Evolutionary conservation across 805 yeast genomes (phyloP).

Genomic region (Teunomyces gatunensis): DNA sequence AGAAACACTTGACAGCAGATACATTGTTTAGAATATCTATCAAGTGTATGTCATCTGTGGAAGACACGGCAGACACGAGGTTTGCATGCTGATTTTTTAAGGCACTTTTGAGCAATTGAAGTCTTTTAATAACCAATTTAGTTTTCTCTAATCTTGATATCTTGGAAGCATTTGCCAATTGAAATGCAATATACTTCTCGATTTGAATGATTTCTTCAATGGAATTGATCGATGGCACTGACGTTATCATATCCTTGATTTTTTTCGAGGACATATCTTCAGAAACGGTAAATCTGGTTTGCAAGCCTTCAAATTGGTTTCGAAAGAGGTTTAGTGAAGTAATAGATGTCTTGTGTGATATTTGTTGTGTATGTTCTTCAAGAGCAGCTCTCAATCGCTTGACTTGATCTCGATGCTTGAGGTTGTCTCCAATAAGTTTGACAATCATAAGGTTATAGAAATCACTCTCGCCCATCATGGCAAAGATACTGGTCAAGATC

Average conservation of each 20-base stretch:
- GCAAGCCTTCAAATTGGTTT: neutral
- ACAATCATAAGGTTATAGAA: constrained; percentile 69
- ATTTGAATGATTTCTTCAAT: constrained; percentile 11
- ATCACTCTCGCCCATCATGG: constrained; percentile 66
- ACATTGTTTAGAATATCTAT: constrained; percentile 48
- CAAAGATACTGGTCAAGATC: constrained; percentile 48
- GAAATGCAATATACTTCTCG: constrained; percentile 5
- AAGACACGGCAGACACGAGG: neutral
- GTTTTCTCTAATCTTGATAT: constrained; percentile 2
- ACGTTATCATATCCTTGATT: constrained; percentile 4
- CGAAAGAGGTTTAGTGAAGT: neutral
- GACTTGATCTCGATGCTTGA: constrained; percentile 75
- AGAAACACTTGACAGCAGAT: constrained; percentile 32
- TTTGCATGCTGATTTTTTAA: neutral
- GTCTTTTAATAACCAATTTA: constrained; percentile 8
- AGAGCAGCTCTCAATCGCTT: constrained; percentile 67
- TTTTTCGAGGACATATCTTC: constrained; percentile 7
- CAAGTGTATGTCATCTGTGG: constrained; percentile 25
- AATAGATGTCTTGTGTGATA: constrained; percentile 4
- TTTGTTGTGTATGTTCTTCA: constrained; percentile 53
- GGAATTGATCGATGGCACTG: neutral
- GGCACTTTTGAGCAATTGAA: constrained; percentile 4
- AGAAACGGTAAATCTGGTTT: constrained; percentile 7
- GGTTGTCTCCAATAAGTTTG: constrained; percentile 55
- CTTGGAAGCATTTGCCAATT: constrained; percentile 7